phyloP scores from a whole-genome alignment of 768 basidiomycete species.

The Boletus coccyginus region DNA sequence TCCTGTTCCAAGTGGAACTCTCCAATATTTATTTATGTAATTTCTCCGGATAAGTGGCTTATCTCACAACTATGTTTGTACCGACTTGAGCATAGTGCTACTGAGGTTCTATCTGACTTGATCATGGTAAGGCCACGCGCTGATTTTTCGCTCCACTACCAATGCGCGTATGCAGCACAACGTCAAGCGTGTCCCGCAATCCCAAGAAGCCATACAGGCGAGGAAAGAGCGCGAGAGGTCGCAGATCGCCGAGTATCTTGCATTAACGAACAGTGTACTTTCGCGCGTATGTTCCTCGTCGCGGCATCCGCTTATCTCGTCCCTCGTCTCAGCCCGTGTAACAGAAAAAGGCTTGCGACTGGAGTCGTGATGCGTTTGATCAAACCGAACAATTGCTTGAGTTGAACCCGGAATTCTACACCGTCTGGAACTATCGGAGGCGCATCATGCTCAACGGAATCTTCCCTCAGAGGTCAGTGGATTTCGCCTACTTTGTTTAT shows the following conservation, averaged over 20 bases:
- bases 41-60: conserved; percentile 5
- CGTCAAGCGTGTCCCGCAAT: conserved; percentile 60
- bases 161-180: conserved; percentile 51
- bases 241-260: conserved; percentile 75
- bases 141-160: neutral
- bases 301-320: neutral
- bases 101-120: neutral
- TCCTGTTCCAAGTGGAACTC: neutral
- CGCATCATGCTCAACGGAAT: conserved; percentile 70
- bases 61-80: neutral
- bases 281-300: conserved; percentile 47
- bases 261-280: conserved; percentile 61
- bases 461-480: conserved; percentile 60
- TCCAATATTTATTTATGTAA: conserved; percentile 5
- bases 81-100: too few species aligned
- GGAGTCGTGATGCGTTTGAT: conserved; percentile 71
- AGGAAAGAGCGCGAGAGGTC: conserved; percentile 67
- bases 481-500: neutral
- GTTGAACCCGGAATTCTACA: conserved; percentile 94
- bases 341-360: conserved; percentile 71
- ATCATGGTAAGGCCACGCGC: conserved; percentile 26
- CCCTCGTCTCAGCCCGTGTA: neutral
- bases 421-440: conserved; percentile 93
- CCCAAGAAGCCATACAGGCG: conserved; percentile 59
- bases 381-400: conserved; percentile 75